phyloP scores from a whole-genome alignment of 2,329 filamentous ascomycete genomes.

The Fusarium gaditjirri region DNA sequence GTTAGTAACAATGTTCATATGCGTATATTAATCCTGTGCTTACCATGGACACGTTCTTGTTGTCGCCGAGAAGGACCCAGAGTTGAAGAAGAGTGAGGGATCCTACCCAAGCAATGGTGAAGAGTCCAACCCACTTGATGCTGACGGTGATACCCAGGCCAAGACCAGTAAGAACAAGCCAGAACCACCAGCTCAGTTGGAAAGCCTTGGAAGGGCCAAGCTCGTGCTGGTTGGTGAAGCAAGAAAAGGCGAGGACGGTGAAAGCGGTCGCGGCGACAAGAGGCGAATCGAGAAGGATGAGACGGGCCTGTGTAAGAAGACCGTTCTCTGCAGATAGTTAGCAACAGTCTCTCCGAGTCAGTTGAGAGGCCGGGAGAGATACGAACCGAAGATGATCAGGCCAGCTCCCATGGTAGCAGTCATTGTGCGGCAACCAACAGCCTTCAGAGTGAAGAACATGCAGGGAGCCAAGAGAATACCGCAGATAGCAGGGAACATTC shows the following conservation, averaged over 20 bases:
- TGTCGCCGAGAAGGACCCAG: conserved; percentile 93
- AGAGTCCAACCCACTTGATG: conserved; percentile 98
- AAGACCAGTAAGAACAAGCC: conserved; percentile 87
- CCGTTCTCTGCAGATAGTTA: conserved; percentile 79
- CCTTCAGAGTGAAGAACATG: conserved; percentile 95
- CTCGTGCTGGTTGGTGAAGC: conserved; percentile 97
- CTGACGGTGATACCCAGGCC: conserved; percentile 90
- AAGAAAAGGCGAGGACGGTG: conserved; percentile 88
- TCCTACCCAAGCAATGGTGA: conserved; percentile 98
- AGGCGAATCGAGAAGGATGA: conserved; percentile 96
- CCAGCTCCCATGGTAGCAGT: conserved; percentile 85
- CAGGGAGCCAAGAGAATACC: conserved; percentile 89
- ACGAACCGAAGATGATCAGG: conserved; percentile 89
- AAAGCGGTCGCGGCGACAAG: conserved; percentile 93
- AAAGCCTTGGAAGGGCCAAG: conserved; percentile 91
- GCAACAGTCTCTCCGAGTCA: conserved; percentile 15
- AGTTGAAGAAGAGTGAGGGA: conserved; percentile 89
- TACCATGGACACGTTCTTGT: conserved; percentile 82
- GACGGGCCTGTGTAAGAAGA: conserved; percentile 90
- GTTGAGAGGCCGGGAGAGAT: background rate
- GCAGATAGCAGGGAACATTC: conserved; percentile 88
- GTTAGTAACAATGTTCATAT: conserved; percentile 21
- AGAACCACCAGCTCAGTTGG: conserved; percentile 95
- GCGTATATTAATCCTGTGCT: conserved; percentile 38
- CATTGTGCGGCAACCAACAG: conserved; percentile 85